Evolutionary conservation across 2,329 filamentous ascomycete species (phyloP).

Genomic region (Dactylellina haptotyla): DNA sequence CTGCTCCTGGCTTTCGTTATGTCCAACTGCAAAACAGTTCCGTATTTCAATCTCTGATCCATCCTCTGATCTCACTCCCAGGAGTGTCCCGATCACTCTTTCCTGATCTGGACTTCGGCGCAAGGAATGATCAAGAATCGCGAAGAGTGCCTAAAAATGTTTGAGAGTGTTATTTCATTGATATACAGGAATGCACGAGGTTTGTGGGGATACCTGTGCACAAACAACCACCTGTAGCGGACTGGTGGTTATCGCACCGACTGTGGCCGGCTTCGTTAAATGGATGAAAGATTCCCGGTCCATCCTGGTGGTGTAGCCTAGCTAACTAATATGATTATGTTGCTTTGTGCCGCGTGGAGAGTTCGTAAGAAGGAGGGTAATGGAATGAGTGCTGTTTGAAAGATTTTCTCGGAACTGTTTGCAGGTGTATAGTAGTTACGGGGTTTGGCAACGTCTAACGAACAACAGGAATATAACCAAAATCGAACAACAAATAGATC

Average conservation of each 20-base stretch:
- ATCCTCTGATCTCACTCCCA: slow-evolving; percentile 93
- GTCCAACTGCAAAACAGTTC: slow-evolving; percentile 96
- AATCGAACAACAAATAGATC: too few species aligned
- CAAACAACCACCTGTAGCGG: slow-evolving; percentile 95
- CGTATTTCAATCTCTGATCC: slow-evolving; percentile 95
- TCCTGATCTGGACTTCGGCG: slow-evolving; percentile 91
- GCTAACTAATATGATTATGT: neutral
- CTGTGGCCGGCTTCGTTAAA: slow-evolving; percentile 35
- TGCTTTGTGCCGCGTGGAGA: neutral
- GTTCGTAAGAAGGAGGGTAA: neutral
- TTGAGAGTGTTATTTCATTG: neutral
- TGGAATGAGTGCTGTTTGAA: neutral
- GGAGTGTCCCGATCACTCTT: slow-evolving; percentile 93
- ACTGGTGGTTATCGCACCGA: slow-evolving; percentile 63
- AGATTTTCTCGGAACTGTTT: too few species aligned
- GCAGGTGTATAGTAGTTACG: too few species aligned
- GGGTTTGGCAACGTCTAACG: too few species aligned
- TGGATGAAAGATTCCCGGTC: slow-evolving; percentile 53
- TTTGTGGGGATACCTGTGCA: slow-evolving; percentile 78
- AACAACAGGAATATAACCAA: too few species aligned
- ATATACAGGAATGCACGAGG: slow-evolving; percentile 18
- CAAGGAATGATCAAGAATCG: slow-evolving; percentile 90
- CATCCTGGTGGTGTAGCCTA: slow-evolving; percentile 7
- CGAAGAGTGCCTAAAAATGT: slow-evolving; percentile 71
- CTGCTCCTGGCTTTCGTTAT: slow-evolving; percentile 98